These are phyloP conservation scores for Suhomyces bolitotheri DNA, from an alignment of 1,139 yeast genomes.

Conservation along the genomic window DNA sequence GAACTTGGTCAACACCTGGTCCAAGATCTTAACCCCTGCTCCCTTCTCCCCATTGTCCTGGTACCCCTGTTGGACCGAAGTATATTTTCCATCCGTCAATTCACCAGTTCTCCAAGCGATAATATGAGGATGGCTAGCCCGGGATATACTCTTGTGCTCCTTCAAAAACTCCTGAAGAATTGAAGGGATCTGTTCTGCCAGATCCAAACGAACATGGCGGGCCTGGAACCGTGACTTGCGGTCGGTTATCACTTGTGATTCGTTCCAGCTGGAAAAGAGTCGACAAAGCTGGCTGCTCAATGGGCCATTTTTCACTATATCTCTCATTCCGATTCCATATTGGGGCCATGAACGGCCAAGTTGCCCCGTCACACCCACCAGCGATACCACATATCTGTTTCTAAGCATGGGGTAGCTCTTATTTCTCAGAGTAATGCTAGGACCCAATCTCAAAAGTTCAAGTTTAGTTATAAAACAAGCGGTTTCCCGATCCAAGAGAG, in stretches of 20 bases:
- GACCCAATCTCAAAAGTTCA: too few species aligned
- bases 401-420: too few species aligned
- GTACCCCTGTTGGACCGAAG: conserved; percentile 52
- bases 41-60: conserved; percentile 68
- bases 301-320: too few species aligned
- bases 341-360: too few species aligned
- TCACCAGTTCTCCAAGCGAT: conserved; percentile 63
- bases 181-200: conserved; percentile 38
- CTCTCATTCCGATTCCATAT: too few species aligned
- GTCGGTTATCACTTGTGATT: conserved; percentile 32
- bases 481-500: too few species aligned
- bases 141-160: conserved; percentile 41
- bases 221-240: conserved; percentile 67
- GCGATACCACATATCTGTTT: too few species aligned
- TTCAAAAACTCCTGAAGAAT: conserved; percentile 38
- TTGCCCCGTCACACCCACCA: too few species aligned
- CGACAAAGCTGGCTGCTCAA: too few species aligned
- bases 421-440: too few species aligned
- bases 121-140: conserved; percentile 66
- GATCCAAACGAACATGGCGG: conserved; percentile 41
- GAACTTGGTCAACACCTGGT: conserved; percentile 48
- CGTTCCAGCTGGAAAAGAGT: conserved; percentile 32
- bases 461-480: too few species aligned
- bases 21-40: conserved; percentile 56
- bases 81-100: conserved; percentile 1